Conservation (phyloP, 2,329 filamentous ascomycete species). For the Exserohilum rostratum region DNA sequence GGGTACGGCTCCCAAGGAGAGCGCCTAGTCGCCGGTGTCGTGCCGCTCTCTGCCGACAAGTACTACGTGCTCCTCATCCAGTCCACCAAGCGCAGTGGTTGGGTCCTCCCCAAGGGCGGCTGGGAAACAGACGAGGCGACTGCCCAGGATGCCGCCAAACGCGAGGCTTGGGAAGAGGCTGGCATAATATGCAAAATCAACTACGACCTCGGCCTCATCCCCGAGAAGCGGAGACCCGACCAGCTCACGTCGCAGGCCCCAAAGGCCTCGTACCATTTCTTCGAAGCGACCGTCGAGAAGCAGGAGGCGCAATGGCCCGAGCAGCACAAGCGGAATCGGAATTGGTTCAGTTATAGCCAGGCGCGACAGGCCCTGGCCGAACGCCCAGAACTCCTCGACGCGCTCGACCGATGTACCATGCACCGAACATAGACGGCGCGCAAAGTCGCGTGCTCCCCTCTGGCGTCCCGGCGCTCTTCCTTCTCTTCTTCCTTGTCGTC, state of each 20-base stretch:
- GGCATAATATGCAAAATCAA: conserved; percentile 86
- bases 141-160: conserved; percentile 77
- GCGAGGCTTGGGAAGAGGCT: conserved; percentile 98
- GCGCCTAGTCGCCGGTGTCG: conserved; percentile 91
- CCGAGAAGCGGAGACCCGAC: conserved; percentile 71
- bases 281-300: conserved; percentile 83
- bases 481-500: conserved; percentile 17
- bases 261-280: conserved; percentile 80
- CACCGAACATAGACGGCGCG: conserved; percentile 42
- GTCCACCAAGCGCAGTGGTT: conserved; percentile 86
- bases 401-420: conserved; percentile 77
- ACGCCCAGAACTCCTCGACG: conserved; percentile 86
- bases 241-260: conserved; percentile 66
- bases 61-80: conserved; percentile 91
- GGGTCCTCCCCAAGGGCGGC: conserved; percentile 96
- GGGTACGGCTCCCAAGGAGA: conserved; percentile 93
- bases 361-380: conserved; percentile 77
- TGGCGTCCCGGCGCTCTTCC: conserved; percentile 14
- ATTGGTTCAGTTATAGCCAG: conserved; percentile 86
- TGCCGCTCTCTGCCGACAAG: conserved; percentile 85
- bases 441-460: conserved; percentile 19
- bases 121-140: conserved; percentile 96
- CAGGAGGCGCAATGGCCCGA: conserved; percentile 93
- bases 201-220: conserved; percentile 83
- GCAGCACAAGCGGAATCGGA: conserved; percentile 84